phyloP scores from a whole-genome alignment of 2,329 filamentous ascomycete species.

The Fusarium xylarioides region DNA sequence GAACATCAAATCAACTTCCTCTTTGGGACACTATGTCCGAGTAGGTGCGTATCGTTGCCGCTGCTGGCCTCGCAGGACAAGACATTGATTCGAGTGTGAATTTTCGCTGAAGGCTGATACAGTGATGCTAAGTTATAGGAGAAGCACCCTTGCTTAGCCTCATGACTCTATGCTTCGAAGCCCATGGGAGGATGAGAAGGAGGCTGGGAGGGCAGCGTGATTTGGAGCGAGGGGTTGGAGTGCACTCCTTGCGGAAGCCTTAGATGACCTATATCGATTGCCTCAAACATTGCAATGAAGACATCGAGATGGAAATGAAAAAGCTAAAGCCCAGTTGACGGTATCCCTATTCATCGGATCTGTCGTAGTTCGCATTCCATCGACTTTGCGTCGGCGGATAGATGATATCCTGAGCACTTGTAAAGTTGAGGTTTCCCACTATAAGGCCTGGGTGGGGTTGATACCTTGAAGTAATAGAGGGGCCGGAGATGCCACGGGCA shows the following conservation, averaged over 20 bases:
- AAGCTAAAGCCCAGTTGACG: neutral
- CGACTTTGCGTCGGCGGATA: neutral
- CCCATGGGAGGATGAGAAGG: neutral
- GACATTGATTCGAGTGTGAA: neutral
- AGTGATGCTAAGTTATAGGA: neutral
- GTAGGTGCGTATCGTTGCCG: constrained; percentile 16
- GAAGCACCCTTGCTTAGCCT: neutral
- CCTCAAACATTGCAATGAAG: neutral
- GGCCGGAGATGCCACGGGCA: constrained; percentile 20
- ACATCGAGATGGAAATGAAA: neutral
- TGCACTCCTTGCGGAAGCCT: neutral
- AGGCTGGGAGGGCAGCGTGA: constrained; percentile 23
- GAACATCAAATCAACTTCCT: constrained; percentile 32
- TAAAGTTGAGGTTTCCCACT: neutral
- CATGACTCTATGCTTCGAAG: neutral
- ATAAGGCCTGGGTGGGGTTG: constrained; percentile 2
- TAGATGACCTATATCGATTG: neutral
- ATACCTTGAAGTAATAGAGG: neutral
- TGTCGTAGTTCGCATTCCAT: neutral
- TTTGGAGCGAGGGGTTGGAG: constrained; percentile 10
- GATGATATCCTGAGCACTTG: neutral
- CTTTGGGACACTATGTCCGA: constrained; percentile 32
- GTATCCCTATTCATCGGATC: neutral
- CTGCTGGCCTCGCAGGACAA: constrained; percentile 1
- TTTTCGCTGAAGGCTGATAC: neutral